Evolutionary conservation across 73 alveolate species (phyloP).

Genomic region (Paramecium caudatum): DNA sequence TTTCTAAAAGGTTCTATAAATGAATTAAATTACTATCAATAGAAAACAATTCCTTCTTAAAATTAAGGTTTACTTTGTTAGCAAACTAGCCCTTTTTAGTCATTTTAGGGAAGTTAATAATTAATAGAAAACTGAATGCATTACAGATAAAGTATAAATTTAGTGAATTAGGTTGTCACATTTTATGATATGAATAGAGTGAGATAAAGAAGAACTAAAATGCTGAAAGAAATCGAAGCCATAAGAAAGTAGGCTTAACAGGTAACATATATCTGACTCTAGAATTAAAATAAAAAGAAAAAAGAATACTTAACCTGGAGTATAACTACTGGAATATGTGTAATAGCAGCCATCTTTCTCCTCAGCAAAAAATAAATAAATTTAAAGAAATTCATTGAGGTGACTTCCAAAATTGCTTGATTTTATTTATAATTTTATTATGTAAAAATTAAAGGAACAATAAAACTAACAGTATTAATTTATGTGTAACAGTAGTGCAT

Average conservation of each 20-base stretch:
- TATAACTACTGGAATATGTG: constrained; percentile 23
- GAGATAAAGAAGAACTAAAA: constrained; percentile 34
- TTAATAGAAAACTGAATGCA: constrained; percentile 56
- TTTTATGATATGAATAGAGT: constrained; percentile 69
- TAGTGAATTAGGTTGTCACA: constrained; percentile 40
- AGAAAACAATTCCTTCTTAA: neutral
- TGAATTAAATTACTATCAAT: constrained; percentile 27
- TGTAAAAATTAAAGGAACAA: neutral
- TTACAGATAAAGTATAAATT: constrained; percentile 49
- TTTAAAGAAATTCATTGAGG: constrained; percentile 22
- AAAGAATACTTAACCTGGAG: constrained; percentile 39
- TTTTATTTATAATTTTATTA: neutral
- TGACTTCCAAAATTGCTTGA: constrained; percentile 40
- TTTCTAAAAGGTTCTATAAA: neutral
- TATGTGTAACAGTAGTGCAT: neutral
- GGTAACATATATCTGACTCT: neutral
- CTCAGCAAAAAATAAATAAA: constrained; percentile 38
- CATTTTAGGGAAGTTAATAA: constrained; percentile 42
- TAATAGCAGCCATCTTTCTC: constrained; percentile 1
- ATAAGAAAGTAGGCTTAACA: neutral
- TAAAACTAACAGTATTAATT: neutral
- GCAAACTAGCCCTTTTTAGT: constrained; percentile 37
- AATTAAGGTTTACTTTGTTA: constrained; percentile 4
- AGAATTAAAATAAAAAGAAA: neutral
- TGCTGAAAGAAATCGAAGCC: constrained; percentile 30